phyloP scores from a whole-genome alignment of 441 rosid species.

The Gossypium trilobum region DNA sequence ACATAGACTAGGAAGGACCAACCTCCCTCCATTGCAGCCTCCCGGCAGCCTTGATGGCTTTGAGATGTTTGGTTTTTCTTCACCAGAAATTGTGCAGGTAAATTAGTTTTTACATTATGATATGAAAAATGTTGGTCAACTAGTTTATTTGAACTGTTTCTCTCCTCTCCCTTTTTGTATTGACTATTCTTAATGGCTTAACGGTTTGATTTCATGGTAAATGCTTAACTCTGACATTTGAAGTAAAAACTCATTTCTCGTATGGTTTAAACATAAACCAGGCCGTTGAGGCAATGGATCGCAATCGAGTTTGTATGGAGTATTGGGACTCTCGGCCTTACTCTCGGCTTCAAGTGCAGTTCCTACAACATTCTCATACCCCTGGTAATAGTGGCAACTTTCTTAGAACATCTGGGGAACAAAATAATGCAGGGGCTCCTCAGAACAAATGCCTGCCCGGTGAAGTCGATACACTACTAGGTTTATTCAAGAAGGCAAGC shows the following conservation, averaged over 20 bases:
- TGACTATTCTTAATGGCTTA: neutral
- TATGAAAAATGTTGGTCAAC: neutral
- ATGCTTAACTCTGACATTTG: neutral
- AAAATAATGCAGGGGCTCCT: conserved; percentile 16
- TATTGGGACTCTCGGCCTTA: conserved; percentile 95
- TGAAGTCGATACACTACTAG: conserved; percentile 37
- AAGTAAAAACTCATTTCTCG: conserved; percentile 6
- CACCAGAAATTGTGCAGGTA: conserved; percentile 95
- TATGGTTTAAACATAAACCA: conserved; percentile 22
- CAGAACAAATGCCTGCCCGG: conserved; percentile 24
- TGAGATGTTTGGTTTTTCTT: conserved; percentile 92
- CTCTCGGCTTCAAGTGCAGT: conserved; percentile 75
- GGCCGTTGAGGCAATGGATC: conserved; percentile 88
- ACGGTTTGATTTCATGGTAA: neutral
- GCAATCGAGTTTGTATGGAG: conserved; percentile 67
- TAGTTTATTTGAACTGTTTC: neutral
- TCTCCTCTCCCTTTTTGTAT: neutral
- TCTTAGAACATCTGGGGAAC: conserved; percentile 22
- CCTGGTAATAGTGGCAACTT: conserved; percentile 23
- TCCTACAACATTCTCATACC: conserved; percentile 37
- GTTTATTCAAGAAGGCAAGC: conserved; percentile 67
- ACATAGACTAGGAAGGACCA: conserved; percentile 62
- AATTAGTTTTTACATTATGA: conserved; percentile 6
- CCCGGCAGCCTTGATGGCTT: conserved; percentile 94
- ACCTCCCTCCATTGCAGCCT: conserved; percentile 91